Evolutionary conservation across 2,329 filamentous ascomycete species (phyloP), one percentile per base, ranked within the genome.

Genomic region (Knufia petricola): DNA sequence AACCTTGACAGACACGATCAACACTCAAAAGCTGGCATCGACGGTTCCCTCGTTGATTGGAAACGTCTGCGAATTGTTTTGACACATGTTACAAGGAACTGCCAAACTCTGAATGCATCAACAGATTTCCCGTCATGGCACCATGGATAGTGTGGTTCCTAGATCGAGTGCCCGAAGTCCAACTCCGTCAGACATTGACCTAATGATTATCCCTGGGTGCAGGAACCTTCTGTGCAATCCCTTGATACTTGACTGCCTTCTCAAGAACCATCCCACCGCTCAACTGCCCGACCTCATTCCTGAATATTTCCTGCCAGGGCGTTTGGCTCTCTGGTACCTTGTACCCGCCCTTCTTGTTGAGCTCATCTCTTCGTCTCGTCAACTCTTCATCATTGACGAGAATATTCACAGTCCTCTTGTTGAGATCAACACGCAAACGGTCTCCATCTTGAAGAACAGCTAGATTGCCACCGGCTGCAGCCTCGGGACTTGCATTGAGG

Each of bases 401-500:
- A 38, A 77, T 66, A 46, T 76, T 68, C 2, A 77, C 73, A 2
- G 66, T 64, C 6, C 74, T 64, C 55, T 69, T 69, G 48, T 59
- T 68, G 48, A 77, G 59, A 53, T 77, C 74, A 4, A 77, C 70
- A 3, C 75, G 63, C 17, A 77, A 54, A 40, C 60, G 59, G 55
- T 77, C 75, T 1, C 74, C 73, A 55, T 76, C 69, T 12, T 59
- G 60, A 17, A 77, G 59, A 17, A 77, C 64, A 3, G 71, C 73
- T 17, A 77, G 63, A 46, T 77, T 77, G 1, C 75, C 74, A 6
- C 73, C 74, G 8, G 70, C 71, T 1, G 74, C 73, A 10, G 75
- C 74, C 59, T 78, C 75, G 6, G 75, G 74, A 38, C 69, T 74
- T 1, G 73, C 74, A 51, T 77, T 76, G n/a, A 77, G 60, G 44